Percentiles rank a stretch among this genome's conserved stretches.
Evolutionary conservation across 345 rosid species (phyloP).

Genomic region (Noccaea bulbosa): DNA sequence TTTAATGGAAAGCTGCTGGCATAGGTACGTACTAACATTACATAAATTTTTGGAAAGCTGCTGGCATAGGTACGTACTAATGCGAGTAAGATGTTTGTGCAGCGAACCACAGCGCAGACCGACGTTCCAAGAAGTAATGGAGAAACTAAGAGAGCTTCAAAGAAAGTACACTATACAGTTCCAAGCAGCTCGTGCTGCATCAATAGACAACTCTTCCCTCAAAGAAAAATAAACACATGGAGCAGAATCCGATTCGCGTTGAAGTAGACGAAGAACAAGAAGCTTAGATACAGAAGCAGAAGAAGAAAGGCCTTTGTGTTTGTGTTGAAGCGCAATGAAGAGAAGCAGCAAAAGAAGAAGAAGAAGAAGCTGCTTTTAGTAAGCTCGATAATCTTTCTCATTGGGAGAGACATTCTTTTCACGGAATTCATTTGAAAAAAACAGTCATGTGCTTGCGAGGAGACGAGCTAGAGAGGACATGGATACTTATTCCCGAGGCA

Average conservation of each 20-base stretch:
- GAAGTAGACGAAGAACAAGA: not conserved
- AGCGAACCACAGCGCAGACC: slow-evolving; percentile 83
- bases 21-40: slow-evolving; percentile 54
- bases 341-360: slow-evolving; percentile 10
- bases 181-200: slow-evolving; percentile 71
- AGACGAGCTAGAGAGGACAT: slow-evolving; percentile 7
- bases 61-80: slow-evolving; percentile 75
- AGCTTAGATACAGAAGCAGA: slow-evolving; percentile 35
- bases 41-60: slow-evolving; percentile 59
- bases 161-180: slow-evolving; percentile 64
- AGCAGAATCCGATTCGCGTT: not conserved
- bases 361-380: slow-evolving; percentile 12
- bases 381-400: slow-evolving; percentile 5
- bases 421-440: slow-evolving; percentile 25
- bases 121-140: slow-evolving; percentile 83
- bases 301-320: slow-evolving; percentile 44
- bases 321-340: slow-evolving; percentile 17
- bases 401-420: slow-evolving; percentile 20
- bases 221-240: slow-evolving; percentile 46
- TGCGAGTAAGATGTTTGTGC: slow-evolving; percentile 34
- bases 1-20: slow-evolving; percentile 90
- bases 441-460: slow-evolving; percentile 9
- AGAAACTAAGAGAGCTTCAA: slow-evolving; percentile 79
- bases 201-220: slow-evolving; percentile 50
- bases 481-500: slow-evolving; percentile 2